These are phyloP conservation scores for Hyphopichia khmerensis DNA, from an alignment of 1,139 yeast species.

Conservation along the genomic window DNA sequence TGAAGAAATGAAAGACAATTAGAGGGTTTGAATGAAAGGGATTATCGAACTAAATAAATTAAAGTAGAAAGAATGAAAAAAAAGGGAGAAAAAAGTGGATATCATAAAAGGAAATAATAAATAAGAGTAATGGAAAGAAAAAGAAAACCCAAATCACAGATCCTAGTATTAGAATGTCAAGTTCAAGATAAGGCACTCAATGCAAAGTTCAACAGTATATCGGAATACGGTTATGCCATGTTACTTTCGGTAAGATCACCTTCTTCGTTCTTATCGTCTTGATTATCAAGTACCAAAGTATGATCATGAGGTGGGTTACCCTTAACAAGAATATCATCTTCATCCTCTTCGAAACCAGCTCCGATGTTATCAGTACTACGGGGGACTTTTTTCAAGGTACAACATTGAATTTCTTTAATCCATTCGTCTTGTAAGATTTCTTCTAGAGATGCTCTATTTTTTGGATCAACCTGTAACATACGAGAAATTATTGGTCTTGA, in stretches of 20 bases:
- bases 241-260: neutral
- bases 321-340: slow-evolving; percentile 35
- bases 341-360: slow-evolving; percentile 37
- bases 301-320: slow-evolving; percentile 45
- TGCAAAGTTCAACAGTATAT: no score
- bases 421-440: slow-evolving; percentile 72
- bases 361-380: slow-evolving; percentile 23
- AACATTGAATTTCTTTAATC: slow-evolving; percentile 58
- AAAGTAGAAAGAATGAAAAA: no score
- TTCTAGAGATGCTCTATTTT: slow-evolving; percentile 63
- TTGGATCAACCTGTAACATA: slow-evolving; percentile 73
- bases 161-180: no score
- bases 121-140: neutral
- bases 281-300: slow-evolving; percentile 32
- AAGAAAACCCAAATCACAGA: neutral
- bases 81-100: neutral
- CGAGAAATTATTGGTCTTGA: slow-evolving; percentile 73
- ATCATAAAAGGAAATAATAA: neutral
- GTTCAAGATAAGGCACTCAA: no score
- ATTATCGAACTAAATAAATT: neutral
- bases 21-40: neutral
- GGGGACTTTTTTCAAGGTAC: slow-evolving; percentile 33
- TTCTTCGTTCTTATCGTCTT: slow-evolving; percentile 8
- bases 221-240: neutral
- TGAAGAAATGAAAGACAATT: neutral